phyloP scores from a whole-genome alignment of 2,329 filamentous ascomycete genomes.

The Colletotrichum simmondsii region DNA sequence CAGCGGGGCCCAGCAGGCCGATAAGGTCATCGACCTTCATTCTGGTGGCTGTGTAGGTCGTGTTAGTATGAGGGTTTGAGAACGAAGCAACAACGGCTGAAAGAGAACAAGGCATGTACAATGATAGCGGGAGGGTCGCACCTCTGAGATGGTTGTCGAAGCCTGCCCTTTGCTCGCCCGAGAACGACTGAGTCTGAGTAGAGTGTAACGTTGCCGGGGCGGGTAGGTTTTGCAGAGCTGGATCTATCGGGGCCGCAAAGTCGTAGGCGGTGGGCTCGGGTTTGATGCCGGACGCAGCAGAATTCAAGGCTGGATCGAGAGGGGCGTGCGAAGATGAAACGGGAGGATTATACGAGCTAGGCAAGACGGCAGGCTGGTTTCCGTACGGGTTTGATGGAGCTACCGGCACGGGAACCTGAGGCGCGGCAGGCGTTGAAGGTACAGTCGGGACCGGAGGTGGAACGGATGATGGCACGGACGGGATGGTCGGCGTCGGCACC shows the following conservation, averaged over 20 bases:
- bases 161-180: slow-evolving; percentile 37
- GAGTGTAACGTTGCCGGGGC: slow-evolving; percentile 43
- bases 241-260: slow-evolving; percentile 72
- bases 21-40: slow-evolving; percentile 82
- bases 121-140: slow-evolving; percentile 50
- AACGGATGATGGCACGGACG: slow-evolving; percentile 48
- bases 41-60: slow-evolving; percentile 63
- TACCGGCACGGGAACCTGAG: slow-evolving; percentile 39
- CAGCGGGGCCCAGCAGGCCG: slow-evolving; percentile 66
- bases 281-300: slow-evolving; percentile 47
- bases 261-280: slow-evolving; percentile 57
- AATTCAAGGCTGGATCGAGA: slow-evolving; percentile 38
- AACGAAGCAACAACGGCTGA: slow-evolving; percentile 38
- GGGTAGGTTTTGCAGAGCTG: slow-evolving; percentile 65
- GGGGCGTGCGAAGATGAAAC: slow-evolving; percentile 39
- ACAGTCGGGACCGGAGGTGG: slow-evolving; percentile 37
- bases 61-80: slow-evolving; percentile 54
- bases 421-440: slow-evolving; percentile 37
- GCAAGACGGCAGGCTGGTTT: slow-evolving; percentile 55
- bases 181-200: slow-evolving; percentile 41
- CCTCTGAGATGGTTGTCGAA: slow-evolving; percentile 59
- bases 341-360: slow-evolving; percentile 49
- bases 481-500: slow-evolving; percentile 45
- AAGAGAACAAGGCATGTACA: slow-evolving; percentile 43
- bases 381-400: slow-evolving; percentile 54